Conservation (phyloP, 1,284 basidiomycete species). For the Ganoderma sinense region DNA sequence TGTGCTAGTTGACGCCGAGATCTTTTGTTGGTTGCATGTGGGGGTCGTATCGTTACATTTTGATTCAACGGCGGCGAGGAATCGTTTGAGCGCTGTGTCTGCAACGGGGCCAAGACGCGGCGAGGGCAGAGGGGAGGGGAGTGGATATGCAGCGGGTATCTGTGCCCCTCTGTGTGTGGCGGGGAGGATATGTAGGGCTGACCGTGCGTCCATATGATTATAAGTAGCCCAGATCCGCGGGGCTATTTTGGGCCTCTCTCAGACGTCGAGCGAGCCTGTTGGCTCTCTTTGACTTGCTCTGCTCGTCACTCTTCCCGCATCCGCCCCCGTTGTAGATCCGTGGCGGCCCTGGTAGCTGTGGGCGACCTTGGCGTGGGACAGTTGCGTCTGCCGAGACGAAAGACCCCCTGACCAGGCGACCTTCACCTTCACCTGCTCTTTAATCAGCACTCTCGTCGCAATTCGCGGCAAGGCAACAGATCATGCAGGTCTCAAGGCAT, state of each 20-base stretch:
- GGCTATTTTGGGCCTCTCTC: conserved; percentile 4
- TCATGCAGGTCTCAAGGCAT: conserved; percentile 43
- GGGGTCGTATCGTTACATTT: neutral
- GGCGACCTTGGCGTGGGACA: conserved; percentile 39
- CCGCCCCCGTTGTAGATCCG: conserved; percentile 4
- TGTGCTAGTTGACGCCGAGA: neutral
- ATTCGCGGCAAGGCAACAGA: conserved; percentile 10
- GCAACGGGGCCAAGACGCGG: neutral
- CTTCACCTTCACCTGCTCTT: conserved; percentile 10
- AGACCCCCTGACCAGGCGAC: conserved; percentile 32
- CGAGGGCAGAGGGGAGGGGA: neutral
- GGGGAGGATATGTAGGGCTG: neutral
- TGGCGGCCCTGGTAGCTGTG: neutral
- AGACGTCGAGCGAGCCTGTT: conserved; percentile 12
- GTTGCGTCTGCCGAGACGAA: conserved; percentile 23
- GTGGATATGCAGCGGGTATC: neutral
- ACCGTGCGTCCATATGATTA: neutral
- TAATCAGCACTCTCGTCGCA: neutral
- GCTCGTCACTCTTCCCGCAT: neutral
- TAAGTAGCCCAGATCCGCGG: neutral
- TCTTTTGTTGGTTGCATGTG: neutral
- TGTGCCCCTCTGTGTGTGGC: neutral
- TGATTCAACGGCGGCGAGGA: neutral
- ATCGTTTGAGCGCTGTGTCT: neutral
- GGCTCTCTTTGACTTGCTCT: conserved; percentile 5